Evolutionary conservation across 2,329 filamentous ascomycete genomes (phyloP).

Genomic region (Penicillium hordei): DNA sequence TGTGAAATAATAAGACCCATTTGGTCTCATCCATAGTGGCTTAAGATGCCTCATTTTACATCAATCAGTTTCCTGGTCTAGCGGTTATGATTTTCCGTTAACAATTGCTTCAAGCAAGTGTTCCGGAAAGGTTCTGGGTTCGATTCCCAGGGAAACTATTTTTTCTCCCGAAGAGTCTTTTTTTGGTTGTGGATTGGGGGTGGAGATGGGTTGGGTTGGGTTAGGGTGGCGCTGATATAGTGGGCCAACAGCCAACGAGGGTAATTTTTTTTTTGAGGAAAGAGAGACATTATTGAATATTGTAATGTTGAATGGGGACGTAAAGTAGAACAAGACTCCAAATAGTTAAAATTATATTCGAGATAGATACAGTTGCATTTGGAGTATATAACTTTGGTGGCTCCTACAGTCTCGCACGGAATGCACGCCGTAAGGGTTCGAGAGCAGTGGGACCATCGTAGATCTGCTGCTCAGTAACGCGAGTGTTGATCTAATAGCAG

Average conservation of each 20-base stretch:
- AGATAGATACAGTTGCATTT: background rate
- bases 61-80: slow-evolving; percentile 13
- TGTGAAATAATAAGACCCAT: background rate
- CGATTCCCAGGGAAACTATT: slow-evolving; percentile 14
- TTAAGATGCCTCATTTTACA: background rate
- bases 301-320: background rate
- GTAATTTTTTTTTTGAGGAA: background rate
- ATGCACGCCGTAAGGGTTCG: slow-evolving; percentile 51
- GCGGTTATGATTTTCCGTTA: slow-evolving; percentile 17
- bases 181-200: background rate
- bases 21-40: background rate
- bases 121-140: slow-evolving; percentile 17
- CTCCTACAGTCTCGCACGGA: slow-evolving; percentile 52
- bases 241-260: background rate
- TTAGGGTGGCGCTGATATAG: background rate
- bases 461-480: slow-evolving; percentile 78
- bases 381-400: background rate
- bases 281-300: background rate
- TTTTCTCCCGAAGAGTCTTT: background rate
- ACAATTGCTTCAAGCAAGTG: slow-evolving; percentile 6
- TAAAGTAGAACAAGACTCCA: background rate
- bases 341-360: background rate
- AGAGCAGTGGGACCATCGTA: slow-evolving; percentile 75
- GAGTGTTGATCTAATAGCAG: slow-evolving; percentile 67
- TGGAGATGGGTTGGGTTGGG: background rate